Percentiles rank a stretch among this genome's conserved stretches.
phyloP scores from a whole-genome alignment of 495 filamentous ascomycete genomes.

The Podospora didyma region DNA sequence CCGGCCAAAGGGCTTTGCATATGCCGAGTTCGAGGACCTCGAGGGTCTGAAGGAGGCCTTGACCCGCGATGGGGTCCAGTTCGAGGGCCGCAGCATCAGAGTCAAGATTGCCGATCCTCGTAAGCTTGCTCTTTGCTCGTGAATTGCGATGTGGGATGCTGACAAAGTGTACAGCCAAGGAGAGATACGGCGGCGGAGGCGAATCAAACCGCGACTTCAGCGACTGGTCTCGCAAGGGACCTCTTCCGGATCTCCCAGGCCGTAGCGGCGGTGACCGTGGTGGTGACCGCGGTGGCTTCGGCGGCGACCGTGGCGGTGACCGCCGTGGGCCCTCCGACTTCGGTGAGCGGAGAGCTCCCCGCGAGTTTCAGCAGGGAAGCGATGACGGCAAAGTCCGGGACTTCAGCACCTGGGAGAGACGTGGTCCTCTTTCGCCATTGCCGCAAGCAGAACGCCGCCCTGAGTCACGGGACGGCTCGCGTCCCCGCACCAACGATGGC shows the following conservation, averaged over 20 bases:
- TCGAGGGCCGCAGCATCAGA: constrained; percentile 82
- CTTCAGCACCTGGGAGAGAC: constrained; percentile 91
- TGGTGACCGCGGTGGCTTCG: constrained; percentile 25
- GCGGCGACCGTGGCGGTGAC: constrained; percentile 32
- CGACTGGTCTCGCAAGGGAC: constrained; percentile 73
- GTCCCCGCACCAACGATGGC: constrained; percentile 64
- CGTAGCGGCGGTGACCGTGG: constrained; percentile 43
- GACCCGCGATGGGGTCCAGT: constrained; percentile 69
- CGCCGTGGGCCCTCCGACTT: constrained; percentile 42
- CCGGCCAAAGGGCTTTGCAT: constrained; percentile 95
- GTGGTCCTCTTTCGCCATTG: constrained; percentile 79
- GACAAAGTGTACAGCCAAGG: constrained; percentile 62
- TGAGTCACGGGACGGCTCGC: constrained; percentile 62
- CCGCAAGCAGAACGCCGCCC: constrained; percentile 50
- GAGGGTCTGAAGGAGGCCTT: constrained; percentile 91
- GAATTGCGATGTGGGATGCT: not conserved
- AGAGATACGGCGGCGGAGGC: constrained; percentile 40
- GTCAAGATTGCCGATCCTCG: constrained; percentile 59
- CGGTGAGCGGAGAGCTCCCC: constrained; percentile 35
- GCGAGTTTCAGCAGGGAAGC: constrained; percentile 26
- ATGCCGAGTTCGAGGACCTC: constrained; percentile 85
- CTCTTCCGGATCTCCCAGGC: constrained; percentile 66
- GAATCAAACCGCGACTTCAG: constrained; percentile 59
- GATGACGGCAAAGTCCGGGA: constrained; percentile 83
- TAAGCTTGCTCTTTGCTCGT: constrained; percentile 18